Evolutionary conservation across 805 yeast genomes (phyloP).

Genomic region (Starmera dryadoides): DNA sequence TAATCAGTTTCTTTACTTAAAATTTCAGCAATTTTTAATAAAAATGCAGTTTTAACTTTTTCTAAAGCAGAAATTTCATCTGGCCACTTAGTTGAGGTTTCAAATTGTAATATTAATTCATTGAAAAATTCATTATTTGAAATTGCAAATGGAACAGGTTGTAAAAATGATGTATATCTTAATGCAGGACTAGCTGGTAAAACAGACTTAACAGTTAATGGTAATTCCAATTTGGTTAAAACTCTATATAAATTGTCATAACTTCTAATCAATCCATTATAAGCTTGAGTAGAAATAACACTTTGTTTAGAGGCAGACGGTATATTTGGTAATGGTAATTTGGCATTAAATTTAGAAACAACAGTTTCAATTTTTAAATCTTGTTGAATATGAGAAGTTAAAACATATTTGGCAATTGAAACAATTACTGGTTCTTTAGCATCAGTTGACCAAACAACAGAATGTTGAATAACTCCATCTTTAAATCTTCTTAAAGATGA

Average conservation of each 20-base stretch:
- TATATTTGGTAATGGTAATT: constrained; percentile 52
- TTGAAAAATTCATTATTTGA: constrained; percentile 74
- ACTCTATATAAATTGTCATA: constrained; percentile 54
- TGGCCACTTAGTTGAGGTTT: constrained; percentile 91
- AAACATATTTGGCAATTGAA: constrained; percentile 55
- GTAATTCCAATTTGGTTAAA: constrained; percentile 44
- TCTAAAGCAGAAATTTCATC: constrained; percentile 82
- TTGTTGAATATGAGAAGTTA: constrained; percentile 56
- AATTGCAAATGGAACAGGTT: constrained; percentile 77
- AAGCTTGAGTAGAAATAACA: constrained; percentile 33
- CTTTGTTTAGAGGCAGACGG: constrained; percentile 53
- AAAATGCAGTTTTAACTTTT: constrained; percentile 83
- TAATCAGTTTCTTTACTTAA: constrained; percentile 42
- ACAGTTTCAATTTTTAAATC: constrained; percentile 24
- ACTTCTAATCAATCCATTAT: constrained; percentile 37
- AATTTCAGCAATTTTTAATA: constrained; percentile 58
- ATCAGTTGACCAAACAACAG: constrained; percentile 76
- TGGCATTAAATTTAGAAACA: constrained; percentile 37
- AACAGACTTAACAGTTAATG: constrained; percentile 65
- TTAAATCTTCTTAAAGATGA: constrained; percentile 86
- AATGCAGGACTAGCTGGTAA: constrained; percentile 69
- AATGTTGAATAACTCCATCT: constrained; percentile 85
- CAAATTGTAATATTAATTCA: constrained; percentile 80
- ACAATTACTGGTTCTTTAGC: constrained; percentile 55
- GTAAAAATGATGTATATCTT: constrained; percentile 66